Conservation (phyloP, 2,329 filamentous ascomycete species). For the Cladobotryum protrusum region DNA sequence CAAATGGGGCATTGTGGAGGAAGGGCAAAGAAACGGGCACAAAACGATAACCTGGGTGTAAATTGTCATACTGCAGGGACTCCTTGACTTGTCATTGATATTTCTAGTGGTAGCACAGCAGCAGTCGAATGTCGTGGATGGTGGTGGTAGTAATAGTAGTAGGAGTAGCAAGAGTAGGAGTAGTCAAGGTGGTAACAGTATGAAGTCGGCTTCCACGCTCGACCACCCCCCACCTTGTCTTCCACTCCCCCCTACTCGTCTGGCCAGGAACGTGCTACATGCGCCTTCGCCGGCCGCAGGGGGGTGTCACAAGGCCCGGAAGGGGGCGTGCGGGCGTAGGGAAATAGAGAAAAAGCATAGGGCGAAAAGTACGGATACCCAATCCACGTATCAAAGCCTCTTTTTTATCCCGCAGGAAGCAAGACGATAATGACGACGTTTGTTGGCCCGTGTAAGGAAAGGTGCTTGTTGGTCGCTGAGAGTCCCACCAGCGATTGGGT, state of each 20-base stretch:
- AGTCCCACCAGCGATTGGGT: constrained; percentile 26
- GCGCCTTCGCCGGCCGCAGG: constrained; percentile 15
- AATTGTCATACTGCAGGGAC: constrained; percentile 20
- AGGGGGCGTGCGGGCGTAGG: constrained; percentile 20
- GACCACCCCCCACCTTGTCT: constrained; percentile 10
- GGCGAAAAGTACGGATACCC: constrained; percentile 34
- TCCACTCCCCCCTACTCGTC: constrained; percentile 15
- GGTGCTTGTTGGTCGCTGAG: constrained; percentile 24
- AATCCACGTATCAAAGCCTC: constrained; percentile 32
- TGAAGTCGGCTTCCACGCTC: constrained; percentile 6
- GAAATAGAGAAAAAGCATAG: constrained; percentile 25
- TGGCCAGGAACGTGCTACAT: constrained; percentile 21
- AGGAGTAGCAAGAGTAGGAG: constrained; percentile 2
- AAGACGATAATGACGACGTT: constrained; percentile 22
- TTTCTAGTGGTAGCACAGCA: constrained; percentile 2
- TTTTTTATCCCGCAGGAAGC: constrained; percentile 30
- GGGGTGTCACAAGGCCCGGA: constrained; percentile 16
- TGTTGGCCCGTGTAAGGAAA: constrained; percentile 22
- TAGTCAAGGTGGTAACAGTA: too few species aligned
- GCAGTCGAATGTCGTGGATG: neutral
- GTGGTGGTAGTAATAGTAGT: constrained; percentile 1
- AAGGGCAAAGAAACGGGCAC: constrained; percentile 1
- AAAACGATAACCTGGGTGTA: constrained; percentile 8
- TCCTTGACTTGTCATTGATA: constrained; percentile 12
- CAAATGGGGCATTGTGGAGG: constrained; percentile 5